Percentiles rank a stretch among this genome's conserved stretches.
Evolutionary conservation across 305 asterid species (phyloP).

Genomic region (Fraxinus floribunda): DNA sequence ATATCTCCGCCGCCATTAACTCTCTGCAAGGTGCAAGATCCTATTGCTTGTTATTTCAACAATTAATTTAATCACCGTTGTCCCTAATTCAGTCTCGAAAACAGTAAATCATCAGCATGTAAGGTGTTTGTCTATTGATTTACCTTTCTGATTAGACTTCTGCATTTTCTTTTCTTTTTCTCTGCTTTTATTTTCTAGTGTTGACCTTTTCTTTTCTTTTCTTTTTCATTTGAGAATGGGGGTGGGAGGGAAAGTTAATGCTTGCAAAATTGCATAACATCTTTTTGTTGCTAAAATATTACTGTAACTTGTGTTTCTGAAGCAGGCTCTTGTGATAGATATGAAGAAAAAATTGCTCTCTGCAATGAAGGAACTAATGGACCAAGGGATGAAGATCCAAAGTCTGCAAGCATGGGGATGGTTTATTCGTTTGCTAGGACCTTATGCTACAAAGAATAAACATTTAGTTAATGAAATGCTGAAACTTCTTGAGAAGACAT

Average conservation of each 20-base stretch:
- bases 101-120: constrained; percentile 3
- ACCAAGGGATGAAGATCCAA: constrained; percentile 65
- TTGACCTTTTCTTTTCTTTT: constrained; percentile 11
- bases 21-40: constrained; percentile 60
- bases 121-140: constrained; percentile 9
- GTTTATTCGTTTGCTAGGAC: constrained; percentile 69
- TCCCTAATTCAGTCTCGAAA: neutral
- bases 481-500: constrained; percentile 61
- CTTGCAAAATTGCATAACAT: constrained; percentile 14
- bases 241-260: neutral
- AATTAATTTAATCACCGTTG: constrained; percentile 5
- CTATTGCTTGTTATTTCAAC: neutral
- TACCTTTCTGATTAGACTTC: neutral
- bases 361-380: constrained; percentile 51
- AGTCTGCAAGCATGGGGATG: constrained; percentile 80
- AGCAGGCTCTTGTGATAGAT: constrained; percentile 58
- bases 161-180: neutral
- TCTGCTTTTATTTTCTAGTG: neutral
- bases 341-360: constrained; percentile 60
- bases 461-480: constrained; percentile 68
- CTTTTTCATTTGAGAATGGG: neutral
- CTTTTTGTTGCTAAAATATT: constrained; percentile 9
- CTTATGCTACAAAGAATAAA: constrained; percentile 51
- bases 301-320: constrained; percentile 20
- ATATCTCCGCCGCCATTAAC: constrained; percentile 54